Evolutionary conservation across 768 basidiomycete species (phyloP), one percentile per base, ranked within the genome.

Genomic region (Podaxis rugospora): DNA sequence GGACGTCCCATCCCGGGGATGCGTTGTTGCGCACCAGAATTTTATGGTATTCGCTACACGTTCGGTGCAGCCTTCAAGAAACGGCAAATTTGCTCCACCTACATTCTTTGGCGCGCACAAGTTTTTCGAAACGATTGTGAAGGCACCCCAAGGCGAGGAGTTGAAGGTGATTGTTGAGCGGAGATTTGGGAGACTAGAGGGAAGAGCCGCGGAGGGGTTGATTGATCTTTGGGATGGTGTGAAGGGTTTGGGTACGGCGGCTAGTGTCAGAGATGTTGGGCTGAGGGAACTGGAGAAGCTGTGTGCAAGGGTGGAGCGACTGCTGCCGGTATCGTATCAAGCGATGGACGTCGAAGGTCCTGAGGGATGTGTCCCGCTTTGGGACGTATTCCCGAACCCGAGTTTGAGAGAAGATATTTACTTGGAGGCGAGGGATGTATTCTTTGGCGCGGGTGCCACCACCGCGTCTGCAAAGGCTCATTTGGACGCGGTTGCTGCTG

Each of bases 1-100:
- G 47, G 80, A 89, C 10, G 80, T 95, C 14, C 90, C 94, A 1
- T 85, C 88, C 53, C 83, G 86, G 51, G 91, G 90, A 4, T 78
- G 74, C 36, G 85, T 97, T 32, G 80, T 84, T 58, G 95, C 94
- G 0, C 83, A 85, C 18, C 85, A 91, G 47, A 80, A 80, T 18
- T 99, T 98, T 73, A 85, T 88, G 40, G 70, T 99, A 14, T 97
- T 98, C 68, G 95, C 92, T 0, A 98, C 95, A 5, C 78, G 96
- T 51, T 95, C 93, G 1, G 72, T 84, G 3, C 64, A 74, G 5
- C 78, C 82, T 3, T 80, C 81, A 2, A 69, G 75, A 42, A 77
- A 70, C 35, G 81, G 79, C 18, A 71, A 69, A 1, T 84, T 88
- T 66, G 76, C 86, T 1, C 63, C 76, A 0, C 78, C 93, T 0